These are phyloP conservation scores for Fusarium floridanum DNA, from an alignment of 2,329 filamentous ascomycete species.

Conservation along the genomic window DNA sequence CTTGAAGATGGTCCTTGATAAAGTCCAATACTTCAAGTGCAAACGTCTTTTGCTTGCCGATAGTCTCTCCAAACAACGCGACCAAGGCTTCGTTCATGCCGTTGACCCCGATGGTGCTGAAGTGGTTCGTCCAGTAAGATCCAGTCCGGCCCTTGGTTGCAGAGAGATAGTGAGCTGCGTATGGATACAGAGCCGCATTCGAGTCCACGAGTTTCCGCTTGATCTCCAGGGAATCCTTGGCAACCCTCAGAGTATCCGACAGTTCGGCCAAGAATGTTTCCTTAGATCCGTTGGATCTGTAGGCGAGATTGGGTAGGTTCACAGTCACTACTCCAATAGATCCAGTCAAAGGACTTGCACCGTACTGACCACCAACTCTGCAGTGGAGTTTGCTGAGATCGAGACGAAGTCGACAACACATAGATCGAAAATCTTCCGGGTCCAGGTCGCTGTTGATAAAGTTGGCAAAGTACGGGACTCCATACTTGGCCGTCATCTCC, in stretches of 20 bases:
- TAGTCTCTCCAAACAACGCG: conserved; percentile 15
- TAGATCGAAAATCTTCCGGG: conserved; percentile 43
- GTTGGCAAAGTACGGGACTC: conserved; percentile 44
- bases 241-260: conserved; percentile 20
- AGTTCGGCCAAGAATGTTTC: conserved; percentile 30
- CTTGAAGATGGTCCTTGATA: conserved; percentile 39
- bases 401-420: conserved; percentile 42
- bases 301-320: conserved; percentile 40
- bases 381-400: conserved; percentile 43
- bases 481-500: conserved; percentile 45
- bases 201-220: conserved; percentile 35
- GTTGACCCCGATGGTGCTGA: conserved; percentile 43
- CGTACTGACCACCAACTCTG: conserved; percentile 40
- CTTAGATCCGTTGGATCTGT: conserved; percentile 22
- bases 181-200: conserved; percentile 35
- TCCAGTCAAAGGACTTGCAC: conserved; percentile 38
- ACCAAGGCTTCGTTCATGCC: conserved; percentile 41
- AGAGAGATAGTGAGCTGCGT: conserved; percentile 36
- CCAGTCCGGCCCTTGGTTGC: conserved; percentile 41
- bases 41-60: conserved; percentile 12
- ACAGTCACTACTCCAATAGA: conserved; percentile 41
- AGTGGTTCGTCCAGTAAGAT: conserved; percentile 43
- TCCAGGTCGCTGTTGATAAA: conserved; percentile 44
- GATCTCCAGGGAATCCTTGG: conserved; percentile 41
- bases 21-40: conserved; percentile 33